Base-by-base conservation (phyloP, 2,329 filamentous ascomycete species). In the Aureobasidium mangrovei region DNA sequence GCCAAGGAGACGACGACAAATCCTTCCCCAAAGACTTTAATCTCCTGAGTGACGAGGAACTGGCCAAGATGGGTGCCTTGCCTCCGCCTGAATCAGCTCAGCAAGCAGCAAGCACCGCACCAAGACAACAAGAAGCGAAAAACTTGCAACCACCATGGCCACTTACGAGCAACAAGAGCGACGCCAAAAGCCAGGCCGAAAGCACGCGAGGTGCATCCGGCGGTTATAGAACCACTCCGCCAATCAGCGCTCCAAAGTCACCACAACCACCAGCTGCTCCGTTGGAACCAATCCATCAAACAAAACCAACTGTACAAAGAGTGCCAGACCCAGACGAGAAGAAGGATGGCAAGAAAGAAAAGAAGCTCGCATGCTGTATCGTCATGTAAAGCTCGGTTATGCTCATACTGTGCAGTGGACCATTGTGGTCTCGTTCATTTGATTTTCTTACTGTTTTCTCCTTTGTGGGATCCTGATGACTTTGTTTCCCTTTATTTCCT, bases 1-100 rank as follows among this genome's bases (percentile, higher is more conserved):
- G 84, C 62, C 18, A 18, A 18, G 18, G 18, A 18, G 88, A 96
- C 69, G 91, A 91, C 59, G 87, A 88, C 59, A 89, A 89, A 3
- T 88, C 82, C 56, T 78, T 85, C 28, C 96, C 95, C 67, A 91
- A 95, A 59, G 85, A 95, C 57, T 93, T 96, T 72, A 83, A 86
- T 18, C 85, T 91, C 4, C 74, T 97, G 58, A 93, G 87, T 61
- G 66, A 73, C 36, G 80, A 86, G 46, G 80, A 86, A 43, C 44
- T 63, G 70, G 73, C 59, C 63, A 71, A 35, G 73, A 67, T 56
- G 75, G 74, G 2, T 74, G 49, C 42, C 43, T 32, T 55, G 28
- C 54, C 53, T 40, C 52, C 52, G 3, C 46, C 55, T 4, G 47
- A 47, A 18, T 39, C 51, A 10, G 18, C 45, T 33, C n/a, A 53